Conservation (phyloP, 257 asterid genomes). For the Fraxinus anomala region DNA sequence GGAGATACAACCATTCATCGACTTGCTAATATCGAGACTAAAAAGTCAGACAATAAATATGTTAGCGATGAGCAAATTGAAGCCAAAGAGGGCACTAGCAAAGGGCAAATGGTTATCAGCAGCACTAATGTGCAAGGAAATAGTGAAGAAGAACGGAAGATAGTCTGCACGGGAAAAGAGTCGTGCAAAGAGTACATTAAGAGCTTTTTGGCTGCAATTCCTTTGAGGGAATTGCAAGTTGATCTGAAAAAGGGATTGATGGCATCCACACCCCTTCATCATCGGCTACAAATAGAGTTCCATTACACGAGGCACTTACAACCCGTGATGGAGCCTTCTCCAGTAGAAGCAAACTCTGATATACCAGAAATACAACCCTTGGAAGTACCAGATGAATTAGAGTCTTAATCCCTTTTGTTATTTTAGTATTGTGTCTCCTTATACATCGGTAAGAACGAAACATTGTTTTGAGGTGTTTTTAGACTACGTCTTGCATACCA, state of each 20-base stretch:
- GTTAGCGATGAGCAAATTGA: conserved; percentile 20
- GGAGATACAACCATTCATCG: conserved; percentile 48
- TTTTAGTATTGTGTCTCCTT: conserved; percentile 10
- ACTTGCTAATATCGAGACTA: conserved; percentile 28
- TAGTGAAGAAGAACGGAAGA: conserved; percentile 30
- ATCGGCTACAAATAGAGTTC: conserved; percentile 66
- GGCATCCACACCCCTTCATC: conserved; percentile 62
- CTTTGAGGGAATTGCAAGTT: conserved; percentile 57
- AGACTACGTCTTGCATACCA: background rate
- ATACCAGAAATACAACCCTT: conserved; percentile 12
- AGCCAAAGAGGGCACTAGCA: conserved; percentile 25
- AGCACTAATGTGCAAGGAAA: conserved; percentile 6
- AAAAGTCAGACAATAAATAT: conserved; percentile 34
- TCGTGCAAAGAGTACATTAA: conserved; percentile 69
- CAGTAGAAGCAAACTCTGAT: conserved; percentile 29
- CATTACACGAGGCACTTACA: conserved; percentile 46
- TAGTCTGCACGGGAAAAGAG: conserved; percentile 53
- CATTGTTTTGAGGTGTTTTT: background rate
- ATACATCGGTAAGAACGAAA: conserved; percentile 5
- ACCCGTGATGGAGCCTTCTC: conserved; percentile 13
- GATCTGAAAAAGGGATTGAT: conserved; percentile 60
- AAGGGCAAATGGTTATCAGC: conserved; percentile 17
- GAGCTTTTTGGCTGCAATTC: conserved; percentile 70
- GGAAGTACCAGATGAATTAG: conserved; percentile 23
- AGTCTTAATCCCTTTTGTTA: conserved; percentile 16